phyloP scores from a whole-genome alignment of 257 asterid species.

The Anisodus acutangulus region DNA sequence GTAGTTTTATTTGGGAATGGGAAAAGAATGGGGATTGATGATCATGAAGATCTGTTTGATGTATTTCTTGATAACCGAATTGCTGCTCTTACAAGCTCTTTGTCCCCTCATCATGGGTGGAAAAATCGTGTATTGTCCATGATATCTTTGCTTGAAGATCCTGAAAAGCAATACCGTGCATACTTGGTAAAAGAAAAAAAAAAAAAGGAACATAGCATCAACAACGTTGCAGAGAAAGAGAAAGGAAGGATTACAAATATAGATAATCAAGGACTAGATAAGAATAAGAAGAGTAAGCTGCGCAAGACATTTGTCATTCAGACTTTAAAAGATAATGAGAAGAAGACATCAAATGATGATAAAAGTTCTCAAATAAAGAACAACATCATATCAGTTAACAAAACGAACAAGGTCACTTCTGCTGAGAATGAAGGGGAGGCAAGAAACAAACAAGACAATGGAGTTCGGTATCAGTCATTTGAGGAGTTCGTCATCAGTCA shows the following conservation, averaged over 20 bases:
- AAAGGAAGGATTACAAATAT: slow-evolving; percentile 14
- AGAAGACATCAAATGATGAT: slow-evolving; percentile 26
- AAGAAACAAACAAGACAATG: not conserved
- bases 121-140: slow-evolving; percentile 34
- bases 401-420: not conserved
- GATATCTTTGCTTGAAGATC: slow-evolving; percentile 48
- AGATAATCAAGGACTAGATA: not conserved
- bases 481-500: slow-evolving; percentile 46
- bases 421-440: slow-evolving; percentile 7
- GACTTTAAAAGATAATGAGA: slow-evolving; percentile 30
- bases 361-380: not conserved
- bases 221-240: slow-evolving; percentile 18
- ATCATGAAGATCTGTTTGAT: not conserved
- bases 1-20: not conserved
- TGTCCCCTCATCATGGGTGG: slow-evolving; percentile 46
- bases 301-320: slow-evolving; percentile 37
- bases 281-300: slow-evolving; percentile 12
- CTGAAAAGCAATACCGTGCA: slow-evolving; percentile 36
- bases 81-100: not conserved
- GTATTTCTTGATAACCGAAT: not conserved
- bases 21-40: not conserved
- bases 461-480: slow-evolving; percentile 35
- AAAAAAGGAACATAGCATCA: not conserved
- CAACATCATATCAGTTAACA: not conserved
- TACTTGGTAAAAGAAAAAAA: slow-evolving; percentile 26